These are phyloP conservation scores for Carpinus fangiana DNA, from an alignment of 306 rosid species.

Conservation along the genomic window DNA sequence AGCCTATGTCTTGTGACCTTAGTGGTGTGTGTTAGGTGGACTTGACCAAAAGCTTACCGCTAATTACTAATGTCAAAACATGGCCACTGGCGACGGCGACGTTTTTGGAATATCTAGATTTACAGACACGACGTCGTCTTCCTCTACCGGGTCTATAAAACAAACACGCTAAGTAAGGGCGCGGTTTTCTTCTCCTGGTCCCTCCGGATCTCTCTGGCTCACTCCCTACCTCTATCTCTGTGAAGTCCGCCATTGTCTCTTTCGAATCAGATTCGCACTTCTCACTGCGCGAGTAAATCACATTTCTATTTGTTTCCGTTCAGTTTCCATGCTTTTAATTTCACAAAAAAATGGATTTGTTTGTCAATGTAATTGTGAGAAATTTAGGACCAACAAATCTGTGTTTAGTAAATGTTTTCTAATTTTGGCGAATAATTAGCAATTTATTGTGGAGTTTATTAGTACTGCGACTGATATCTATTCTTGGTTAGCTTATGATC, in stretches of 20 bases:
- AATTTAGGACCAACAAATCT: neutral
- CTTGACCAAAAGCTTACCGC: too few species aligned
- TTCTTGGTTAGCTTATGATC: too few species aligned
- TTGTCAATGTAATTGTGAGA: neutral
- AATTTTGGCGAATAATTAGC: neutral
- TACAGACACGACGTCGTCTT: too few species aligned
- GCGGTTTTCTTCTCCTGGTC: neutral
- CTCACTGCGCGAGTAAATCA: neutral
- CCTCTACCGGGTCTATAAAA: too few species aligned
- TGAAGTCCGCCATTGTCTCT: conserved; percentile 1
- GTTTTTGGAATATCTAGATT: too few species aligned
- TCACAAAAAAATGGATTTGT: neutral
- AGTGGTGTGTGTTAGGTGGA: too few species aligned
- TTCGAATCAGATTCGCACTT: conserved; percentile 1
- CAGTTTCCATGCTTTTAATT: neutral
- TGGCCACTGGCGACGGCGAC: too few species aligned
- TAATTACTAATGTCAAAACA: too few species aligned
- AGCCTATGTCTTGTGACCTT: too few species aligned
- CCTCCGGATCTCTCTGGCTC: neutral
- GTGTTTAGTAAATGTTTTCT: neutral
- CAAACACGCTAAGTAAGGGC: neutral
- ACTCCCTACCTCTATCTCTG: neutral
- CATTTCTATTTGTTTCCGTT: neutral
- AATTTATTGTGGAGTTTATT: neutral
- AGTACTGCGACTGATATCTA: neutral